Evolutionary conservation across 2,329 filamentous ascomycete species (phyloP).

Genomic region (Colletotrichum eremochloae): DNA sequence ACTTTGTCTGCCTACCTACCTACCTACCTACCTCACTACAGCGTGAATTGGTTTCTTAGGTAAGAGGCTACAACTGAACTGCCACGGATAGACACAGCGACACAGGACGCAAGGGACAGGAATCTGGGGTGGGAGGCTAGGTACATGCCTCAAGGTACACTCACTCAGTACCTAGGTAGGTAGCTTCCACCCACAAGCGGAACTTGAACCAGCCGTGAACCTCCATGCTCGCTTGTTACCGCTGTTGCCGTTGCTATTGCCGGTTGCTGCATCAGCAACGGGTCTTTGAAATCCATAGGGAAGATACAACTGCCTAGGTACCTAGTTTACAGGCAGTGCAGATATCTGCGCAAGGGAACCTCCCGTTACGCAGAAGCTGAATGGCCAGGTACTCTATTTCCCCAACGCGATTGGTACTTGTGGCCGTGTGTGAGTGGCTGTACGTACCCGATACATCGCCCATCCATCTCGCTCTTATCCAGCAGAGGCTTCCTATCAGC

Average conservation of each 20-base stretch:
- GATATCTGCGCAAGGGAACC: background rate
- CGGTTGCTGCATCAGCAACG: background rate
- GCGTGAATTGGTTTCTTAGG: background rate
- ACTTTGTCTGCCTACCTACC: background rate
- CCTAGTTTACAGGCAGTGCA: background rate
- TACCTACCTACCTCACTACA: background rate
- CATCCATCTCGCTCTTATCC: background rate
- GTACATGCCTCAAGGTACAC: background rate
- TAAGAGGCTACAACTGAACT: conserved; percentile 6
- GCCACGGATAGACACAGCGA: conserved; percentile 2
- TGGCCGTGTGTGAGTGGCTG: background rate
- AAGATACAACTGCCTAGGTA: background rate
- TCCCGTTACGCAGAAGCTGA: background rate
- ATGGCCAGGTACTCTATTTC: conserved; percentile 2
- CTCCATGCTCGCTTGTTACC: too few relatives aligned
- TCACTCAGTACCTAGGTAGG: background rate
- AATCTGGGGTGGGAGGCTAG: background rate
- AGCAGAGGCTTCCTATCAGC: conserved; percentile 13
- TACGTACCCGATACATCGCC: background rate
- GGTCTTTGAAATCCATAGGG: background rate
- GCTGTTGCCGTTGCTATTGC: background rate
- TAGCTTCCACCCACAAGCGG: background rate
- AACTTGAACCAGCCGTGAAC: background rate
- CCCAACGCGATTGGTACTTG: background rate
- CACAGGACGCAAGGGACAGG: background rate